A percentile compares a stretch with the other conserved stretches of the same genome.
These are phyloP conservation scores for Moesziomyces aphidis DNA, from an alignment of 1,284 basidiomycete species.

Conservation along the genomic window DNA sequence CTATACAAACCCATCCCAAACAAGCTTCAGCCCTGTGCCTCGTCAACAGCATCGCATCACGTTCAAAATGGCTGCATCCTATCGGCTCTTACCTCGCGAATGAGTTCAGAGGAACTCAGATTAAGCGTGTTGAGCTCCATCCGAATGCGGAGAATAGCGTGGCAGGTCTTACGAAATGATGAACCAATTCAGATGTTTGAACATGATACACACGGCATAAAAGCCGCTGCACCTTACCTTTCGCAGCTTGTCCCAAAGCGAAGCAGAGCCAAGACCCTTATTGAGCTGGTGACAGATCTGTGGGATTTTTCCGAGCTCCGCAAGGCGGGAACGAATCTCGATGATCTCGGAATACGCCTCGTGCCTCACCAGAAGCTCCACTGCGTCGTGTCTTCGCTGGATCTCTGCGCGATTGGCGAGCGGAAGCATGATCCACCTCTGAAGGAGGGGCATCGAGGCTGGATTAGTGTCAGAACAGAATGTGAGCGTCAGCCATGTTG, in stretches of 20 bases:
- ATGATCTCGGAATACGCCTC: constrained; percentile 21
- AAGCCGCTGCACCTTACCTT: constrained; percentile 10
- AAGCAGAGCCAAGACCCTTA: constrained; percentile 22
- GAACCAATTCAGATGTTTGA: too few relatives aligned
- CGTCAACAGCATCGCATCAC: too few relatives aligned
- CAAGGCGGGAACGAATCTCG: constrained; percentile 17
- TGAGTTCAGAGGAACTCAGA: constrained; percentile 16
- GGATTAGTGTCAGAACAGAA: too few relatives aligned
- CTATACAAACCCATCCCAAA: background rate
- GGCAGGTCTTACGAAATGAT: constrained; percentile 22
- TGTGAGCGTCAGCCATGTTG: too few relatives aligned
- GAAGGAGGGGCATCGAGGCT: constrained; percentile 36
- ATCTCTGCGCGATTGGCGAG: constrained; percentile 22
- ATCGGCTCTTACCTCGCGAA: constrained; percentile 11
- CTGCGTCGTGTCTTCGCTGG: constrained; percentile 31
- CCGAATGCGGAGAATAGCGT: constrained; percentile 25
- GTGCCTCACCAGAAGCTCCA: constrained; percentile 29
- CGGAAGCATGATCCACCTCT: constrained; percentile 41
- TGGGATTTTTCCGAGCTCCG: constrained; percentile 23
- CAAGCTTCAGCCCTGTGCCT: too few relatives aligned
- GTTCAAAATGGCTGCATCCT: too few relatives aligned
- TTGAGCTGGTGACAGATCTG: constrained; percentile 29
- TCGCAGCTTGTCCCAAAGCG: constrained; percentile 22
- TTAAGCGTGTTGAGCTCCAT: constrained; percentile 19
- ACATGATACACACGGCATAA: too few relatives aligned